A percentile compares a stretch with the other conserved stretches of the same genome.
These are phyloP conservation scores for Neostapfia colusana DNA, from an alignment of 176 grass and related monocot species.

Conservation along the genomic window DNA sequence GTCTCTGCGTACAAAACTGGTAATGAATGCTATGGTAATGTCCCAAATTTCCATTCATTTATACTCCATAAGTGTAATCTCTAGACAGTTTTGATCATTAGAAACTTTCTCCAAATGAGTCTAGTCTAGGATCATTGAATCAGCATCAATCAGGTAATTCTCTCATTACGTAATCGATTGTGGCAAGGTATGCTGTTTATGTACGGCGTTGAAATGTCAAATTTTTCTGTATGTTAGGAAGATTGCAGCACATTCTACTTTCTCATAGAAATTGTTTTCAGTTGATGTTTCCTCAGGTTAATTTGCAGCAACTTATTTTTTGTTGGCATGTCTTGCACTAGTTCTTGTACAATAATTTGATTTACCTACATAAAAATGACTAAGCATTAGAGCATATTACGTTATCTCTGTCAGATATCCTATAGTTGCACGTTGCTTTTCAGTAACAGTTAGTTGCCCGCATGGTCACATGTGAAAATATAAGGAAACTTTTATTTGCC, in stretches of 20 bases:
- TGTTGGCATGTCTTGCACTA: background rate
- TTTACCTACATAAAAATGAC: background rate
- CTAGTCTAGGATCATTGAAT: background rate
- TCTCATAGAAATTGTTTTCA: background rate
- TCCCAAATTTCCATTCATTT: background rate
- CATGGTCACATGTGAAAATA: background rate
- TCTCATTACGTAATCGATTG: background rate
- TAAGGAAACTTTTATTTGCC: background rate
- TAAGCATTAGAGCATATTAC: background rate
- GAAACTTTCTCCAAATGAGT: background rate
- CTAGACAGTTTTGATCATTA: conserved; percentile 16
- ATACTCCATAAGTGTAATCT: background rate
- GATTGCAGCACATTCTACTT: background rate
- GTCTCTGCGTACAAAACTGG: background rate
- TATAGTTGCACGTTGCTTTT: background rate
- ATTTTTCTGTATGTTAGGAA: conserved; percentile 4
- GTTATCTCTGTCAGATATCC: conserved; percentile 1
- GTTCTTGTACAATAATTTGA: conserved; percentile 13
- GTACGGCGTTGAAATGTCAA: conserved; percentile 5
- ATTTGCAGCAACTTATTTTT: conserved; percentile 24
- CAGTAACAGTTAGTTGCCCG: conserved; percentile 2
- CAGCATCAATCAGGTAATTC: conserved; percentile 6
- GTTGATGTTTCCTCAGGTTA: background rate
- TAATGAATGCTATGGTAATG: background rate
- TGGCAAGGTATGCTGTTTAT: conserved; percentile 19